Base-by-base conservation (phyloP, 2,329 filamentous ascomycete genomes). In the Cladosporium sp. region DNA sequence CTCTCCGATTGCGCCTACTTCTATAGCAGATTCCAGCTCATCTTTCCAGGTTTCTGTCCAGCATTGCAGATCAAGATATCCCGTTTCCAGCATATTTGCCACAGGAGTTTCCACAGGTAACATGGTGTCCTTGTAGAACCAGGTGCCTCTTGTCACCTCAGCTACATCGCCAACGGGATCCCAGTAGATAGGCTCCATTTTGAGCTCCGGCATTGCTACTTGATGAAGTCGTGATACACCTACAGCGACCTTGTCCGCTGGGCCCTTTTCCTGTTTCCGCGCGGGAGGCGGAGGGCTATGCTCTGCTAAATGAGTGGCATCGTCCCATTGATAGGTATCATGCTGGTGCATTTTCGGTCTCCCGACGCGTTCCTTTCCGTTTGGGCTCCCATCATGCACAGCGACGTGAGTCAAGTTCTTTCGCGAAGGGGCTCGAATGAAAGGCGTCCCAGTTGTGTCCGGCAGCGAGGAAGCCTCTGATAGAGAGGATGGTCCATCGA, bases 71-170 rank as follows among this genome's bases (percentile, higher is more conserved):
- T 95, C 88, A 50, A 85, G 74, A 64, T 95, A 98, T 5, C 92
- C 91, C n/a, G 83, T 79, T 66, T 98, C 93, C 1, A 98, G 77
- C 67, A 91, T 89, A 60, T 97, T 98, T 7, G 93, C 90, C 29
- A 96, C 85, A 13, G 82, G 74, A 1, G 88, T 80, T 55, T 95
- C 88, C 5, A 98, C 80, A 0, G 93, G 93, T 52, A 88, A 74
- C 90, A 97, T 95, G 1, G 86, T 92, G 63, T 96, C 91, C 71
- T 86, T 86, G 69, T 97, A 97, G 66, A 98, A 98, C 93, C 93
- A 98, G 0, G 92, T 97, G 1, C 87, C 90, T 57, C 93, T 79
- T 51, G 86, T 78, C 1, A 97, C 90, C 30, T 83, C 76, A 6
- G 88, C 85, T 27, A 94, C 80, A 62, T 97, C 93, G 60, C 95